Base-by-base conservation (phyloP, 106 monocot genomes). In the Apostasia ramifera region DNA sequence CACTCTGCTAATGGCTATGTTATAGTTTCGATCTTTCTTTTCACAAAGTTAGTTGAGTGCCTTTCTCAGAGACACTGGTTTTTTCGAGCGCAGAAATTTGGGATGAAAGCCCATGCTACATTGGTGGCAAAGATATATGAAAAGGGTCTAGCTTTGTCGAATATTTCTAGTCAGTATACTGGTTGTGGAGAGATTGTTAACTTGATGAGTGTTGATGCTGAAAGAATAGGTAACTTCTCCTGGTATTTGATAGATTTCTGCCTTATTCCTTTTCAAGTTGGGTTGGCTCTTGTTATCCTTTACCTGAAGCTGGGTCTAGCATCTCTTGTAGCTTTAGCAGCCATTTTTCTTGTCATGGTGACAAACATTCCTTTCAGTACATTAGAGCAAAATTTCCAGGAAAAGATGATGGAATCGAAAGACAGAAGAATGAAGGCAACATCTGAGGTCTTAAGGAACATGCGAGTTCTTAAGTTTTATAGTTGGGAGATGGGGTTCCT, bases 401-500 rank as follows among this genome's bases (percentile, higher is more conserved):
- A 82, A 56, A 91, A 84, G 63, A 14, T 82, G 63, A 86, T 86
- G 86, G 80, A 80, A 59, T 59, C 77, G 2, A 86, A 86, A 67
- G 86, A 86, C 41, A 47, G 53, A n/a, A 72, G 86, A 60, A 86
- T 86, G 79, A 86, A 86, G 49, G 73, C 81, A 26, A 86, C 73
- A 44, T 69, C 79, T 4, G 86, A 86, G 57, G 73, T 86, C 13
- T 46, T 82, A 60, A 81, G 86, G 55, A 86, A 86, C 50, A 86
- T 86, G 81, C 81, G 76, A 71, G 73, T 86, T 57, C 79, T 86
- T 55, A 86, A 86, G 59, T 82, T 82, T 55, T 79, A 86, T 57
- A 78, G 61, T 10, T 86, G 86, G 86, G 86, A 86, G 56, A 86
- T 82, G 81, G 79, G 82, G 70, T 86, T 82, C 69, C 66, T 86